A percentile compares a stretch with the other conserved stretches of the same genome.
Conservation (phyloP, 768 basidiomycete genomes). For the Phylloporus rhodoxanthus region DNA sequence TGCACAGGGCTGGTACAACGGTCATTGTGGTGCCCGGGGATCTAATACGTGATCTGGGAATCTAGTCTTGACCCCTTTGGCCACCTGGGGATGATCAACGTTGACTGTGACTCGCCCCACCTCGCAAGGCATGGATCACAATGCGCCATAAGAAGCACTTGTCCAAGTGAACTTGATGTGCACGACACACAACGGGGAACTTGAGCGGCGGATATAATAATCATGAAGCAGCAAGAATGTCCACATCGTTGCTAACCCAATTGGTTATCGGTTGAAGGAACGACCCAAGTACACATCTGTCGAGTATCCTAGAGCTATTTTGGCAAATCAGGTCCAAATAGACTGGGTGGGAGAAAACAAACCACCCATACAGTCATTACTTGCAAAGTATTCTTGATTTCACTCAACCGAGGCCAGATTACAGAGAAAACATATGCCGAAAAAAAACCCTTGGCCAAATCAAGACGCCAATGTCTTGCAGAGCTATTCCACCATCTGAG, state of each 20-base stretch:
- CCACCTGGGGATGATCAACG: slow-evolving; percentile 31
- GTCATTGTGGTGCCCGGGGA: too few relatives aligned
- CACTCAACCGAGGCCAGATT: neutral
- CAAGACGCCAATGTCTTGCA: slow-evolving; percentile 29
- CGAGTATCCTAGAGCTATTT: slow-evolving; percentile 28
- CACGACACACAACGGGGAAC: slow-evolving; percentile 45
- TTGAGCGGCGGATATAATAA: neutral
- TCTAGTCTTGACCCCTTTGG: slow-evolving; percentile 43
- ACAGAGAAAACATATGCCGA: too few relatives aligned
- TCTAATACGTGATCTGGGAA: slow-evolving; percentile 33
- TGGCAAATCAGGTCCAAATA: too few relatives aligned
- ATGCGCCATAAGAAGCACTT: slow-evolving; percentile 59
- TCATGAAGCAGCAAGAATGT: neutral
- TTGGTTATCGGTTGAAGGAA: slow-evolving; percentile 9
- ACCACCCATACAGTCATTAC: neutral
- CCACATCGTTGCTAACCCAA: neutral
- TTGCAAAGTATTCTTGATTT: neutral
- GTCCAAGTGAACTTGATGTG: slow-evolving; percentile 57
- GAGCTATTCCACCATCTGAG: slow-evolving; percentile 40
- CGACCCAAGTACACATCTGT: slow-evolving; percentile 26
- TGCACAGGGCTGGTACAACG: too few relatives aligned
- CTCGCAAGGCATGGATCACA: slow-evolving; percentile 42
- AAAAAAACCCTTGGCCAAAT: neutral
- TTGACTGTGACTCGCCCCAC: neutral
- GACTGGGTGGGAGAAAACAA: neutral